Evolutionary conservation across 345 rosid species (phyloP).

Genomic region (Acer yangbiense): DNA sequence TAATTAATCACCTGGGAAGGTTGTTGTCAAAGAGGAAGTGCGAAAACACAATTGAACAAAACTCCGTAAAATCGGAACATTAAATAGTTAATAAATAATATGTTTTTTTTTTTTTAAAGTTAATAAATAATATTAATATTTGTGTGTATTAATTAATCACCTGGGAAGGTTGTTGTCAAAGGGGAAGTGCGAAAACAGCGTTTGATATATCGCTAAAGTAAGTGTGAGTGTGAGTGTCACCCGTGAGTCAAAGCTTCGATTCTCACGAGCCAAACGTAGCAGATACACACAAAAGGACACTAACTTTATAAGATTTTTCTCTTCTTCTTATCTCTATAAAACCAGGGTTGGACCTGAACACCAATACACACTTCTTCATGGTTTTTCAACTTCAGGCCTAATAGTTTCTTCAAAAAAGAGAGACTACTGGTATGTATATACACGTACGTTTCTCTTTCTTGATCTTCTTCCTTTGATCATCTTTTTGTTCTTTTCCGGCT

Average conservation of each 20-base stretch:
- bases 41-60: neutral
- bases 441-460: neutral
- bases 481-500: neutral
- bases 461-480: neutral
- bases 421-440: neutral
- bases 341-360: neutral
- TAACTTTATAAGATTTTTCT: neutral
- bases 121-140: too few species aligned
- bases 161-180: too few species aligned
- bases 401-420: neutral
- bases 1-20: too few species aligned
- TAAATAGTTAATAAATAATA: too few species aligned
- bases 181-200: conserved; percentile 6
- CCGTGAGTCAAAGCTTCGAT: conserved; percentile 43
- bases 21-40: too few species aligned
- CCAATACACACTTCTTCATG: neutral
- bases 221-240: conserved; percentile 17
- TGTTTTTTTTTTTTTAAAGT: too few species aligned
- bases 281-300: neutral
- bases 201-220: neutral
- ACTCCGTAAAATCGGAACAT: too few species aligned
- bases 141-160: too few species aligned
- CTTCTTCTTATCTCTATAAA: conserved; percentile 26
- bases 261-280: conserved; percentile 30
- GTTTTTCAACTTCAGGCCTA: neutral